phyloP scores from a whole-genome alignment of 106 monocot genomes.

The Dendrobium nobile region DNA sequence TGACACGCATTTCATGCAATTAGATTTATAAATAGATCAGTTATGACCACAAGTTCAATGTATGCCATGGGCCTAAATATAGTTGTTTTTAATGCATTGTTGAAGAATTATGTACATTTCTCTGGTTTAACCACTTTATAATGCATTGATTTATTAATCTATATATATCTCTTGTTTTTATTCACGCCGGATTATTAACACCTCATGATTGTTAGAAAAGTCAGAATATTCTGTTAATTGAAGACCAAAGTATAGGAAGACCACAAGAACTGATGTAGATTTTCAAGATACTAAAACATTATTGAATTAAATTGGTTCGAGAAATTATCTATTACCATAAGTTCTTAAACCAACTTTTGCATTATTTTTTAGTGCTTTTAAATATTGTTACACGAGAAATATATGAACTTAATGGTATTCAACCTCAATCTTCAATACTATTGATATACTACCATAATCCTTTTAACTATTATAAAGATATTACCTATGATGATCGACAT shows the following conservation, averaged over 20 bases:
- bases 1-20: no score
- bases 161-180: neutral
- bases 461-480: neutral
- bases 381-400: neutral
- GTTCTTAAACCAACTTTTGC: neutral
- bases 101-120: neutral
- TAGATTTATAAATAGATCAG: neutral
- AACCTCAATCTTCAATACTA: neutral
- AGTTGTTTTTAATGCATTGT: neutral
- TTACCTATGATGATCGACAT: no score
- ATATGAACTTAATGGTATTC: neutral
- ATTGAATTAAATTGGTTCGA: neutral
- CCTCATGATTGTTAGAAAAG: slow-evolving; percentile 1
- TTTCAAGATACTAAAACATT: neutral
- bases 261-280: neutral
- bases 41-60: neutral
- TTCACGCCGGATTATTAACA: neutral
- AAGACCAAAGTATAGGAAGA: neutral
- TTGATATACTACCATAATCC: neutral
- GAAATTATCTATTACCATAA: neutral
- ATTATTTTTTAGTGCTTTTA: neutral
- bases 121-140: neutral
- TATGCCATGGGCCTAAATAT: neutral
- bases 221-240: neutral
- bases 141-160: neutral